These are phyloP conservation scores for Neltuma alba DNA, from an alignment of 306 rosid species.

Conservation along the genomic window DNA sequence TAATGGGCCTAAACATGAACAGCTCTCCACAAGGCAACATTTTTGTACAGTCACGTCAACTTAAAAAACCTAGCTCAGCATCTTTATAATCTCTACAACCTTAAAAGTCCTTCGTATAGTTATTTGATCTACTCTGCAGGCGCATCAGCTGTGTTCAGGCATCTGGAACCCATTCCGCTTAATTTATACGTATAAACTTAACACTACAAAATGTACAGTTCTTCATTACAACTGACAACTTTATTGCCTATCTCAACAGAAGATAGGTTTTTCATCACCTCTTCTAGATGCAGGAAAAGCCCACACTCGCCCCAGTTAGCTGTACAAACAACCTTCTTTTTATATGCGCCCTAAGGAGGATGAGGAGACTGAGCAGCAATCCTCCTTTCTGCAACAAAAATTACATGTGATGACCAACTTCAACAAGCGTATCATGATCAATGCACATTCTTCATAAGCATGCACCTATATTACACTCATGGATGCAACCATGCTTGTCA, in stretches of 20 bases:
- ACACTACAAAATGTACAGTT: conserved; percentile 93
- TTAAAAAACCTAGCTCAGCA: conserved; percentile 60
- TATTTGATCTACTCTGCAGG: conserved; percentile 62
- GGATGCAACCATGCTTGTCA: background rate
- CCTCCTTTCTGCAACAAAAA: conserved; percentile 81
- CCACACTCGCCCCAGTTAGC: conserved; percentile 91
- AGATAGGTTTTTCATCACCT: conserved; percentile 50
- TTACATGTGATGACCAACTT: background rate
- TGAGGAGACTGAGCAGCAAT: conserved; percentile 88
- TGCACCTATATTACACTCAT: background rate
- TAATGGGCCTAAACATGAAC: conserved; percentile 63
- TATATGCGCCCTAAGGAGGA: conserved; percentile 62
- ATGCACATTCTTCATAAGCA: background rate
- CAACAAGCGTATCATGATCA: background rate
- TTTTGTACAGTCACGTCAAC: conserved; percentile 70
- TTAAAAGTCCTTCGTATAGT: conserved; percentile 60
- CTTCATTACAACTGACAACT: conserved; percentile 56
- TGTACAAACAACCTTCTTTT: conserved; percentile 70
- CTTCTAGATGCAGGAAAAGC: conserved; percentile 49
- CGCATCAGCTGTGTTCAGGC: conserved; percentile 54
- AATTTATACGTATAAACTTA: conserved; percentile 74
- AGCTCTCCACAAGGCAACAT: conserved; percentile 68
- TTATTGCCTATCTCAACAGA: conserved; percentile 56
- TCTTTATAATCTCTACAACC: conserved; percentile 67
- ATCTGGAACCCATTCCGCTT: conserved; percentile 56